Base-by-base conservation (phyloP, 1,139 yeast species). In the Taphrina wiesneri region DNA sequence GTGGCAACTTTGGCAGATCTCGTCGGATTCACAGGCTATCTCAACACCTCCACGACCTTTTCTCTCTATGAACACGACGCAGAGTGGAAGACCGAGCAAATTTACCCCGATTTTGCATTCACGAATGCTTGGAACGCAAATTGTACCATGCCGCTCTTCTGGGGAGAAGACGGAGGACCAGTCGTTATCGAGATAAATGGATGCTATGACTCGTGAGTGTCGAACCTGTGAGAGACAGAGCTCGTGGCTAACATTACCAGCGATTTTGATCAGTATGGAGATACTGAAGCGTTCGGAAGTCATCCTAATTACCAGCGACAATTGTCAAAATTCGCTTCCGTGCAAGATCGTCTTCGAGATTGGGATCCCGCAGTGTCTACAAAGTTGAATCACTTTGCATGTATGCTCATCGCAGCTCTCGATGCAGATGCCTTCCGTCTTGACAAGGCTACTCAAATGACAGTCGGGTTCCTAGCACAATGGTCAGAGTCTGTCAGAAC, bases 341-440 rank as follows among this genome's bases (percentile, higher is more conserved):
- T 67, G 11, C 68, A 67, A 32, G 68, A 67, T 51, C 68, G 68
- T 52, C 65, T 67, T 6, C 65, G 68, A n/a, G 68, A 67, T 13
- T 67, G 68, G 68, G 57, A 59, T 17, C 67, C 68, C 15, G 51
- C 52, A 11, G 67, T 67, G 17, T 52, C 62, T 1, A 49, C 28
- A n/a, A 64, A 64, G 32, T 61, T 67, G 30, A 47, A 64, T 17
- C 68, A 67, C 34, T 56, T 52, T 15, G 59, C 68, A 5, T 67
- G 68, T 47, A 25, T 67, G 45, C 53, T 64, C 26, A 64, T 67
- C 19, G 60, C 59, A 13, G 56, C 56, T 54, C 67, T 67, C 28
- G 68, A 67, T 23, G 65, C 65, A 1, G 68, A 67, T 64, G 68
- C 68, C 25, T 67, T 64, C 54, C 67, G 68, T n/a, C 56, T 67